Percentiles rank a stretch among this genome's conserved stretches.
Conservation (phyloP, 441 rosid species). For the Hura crepitans region DNA sequence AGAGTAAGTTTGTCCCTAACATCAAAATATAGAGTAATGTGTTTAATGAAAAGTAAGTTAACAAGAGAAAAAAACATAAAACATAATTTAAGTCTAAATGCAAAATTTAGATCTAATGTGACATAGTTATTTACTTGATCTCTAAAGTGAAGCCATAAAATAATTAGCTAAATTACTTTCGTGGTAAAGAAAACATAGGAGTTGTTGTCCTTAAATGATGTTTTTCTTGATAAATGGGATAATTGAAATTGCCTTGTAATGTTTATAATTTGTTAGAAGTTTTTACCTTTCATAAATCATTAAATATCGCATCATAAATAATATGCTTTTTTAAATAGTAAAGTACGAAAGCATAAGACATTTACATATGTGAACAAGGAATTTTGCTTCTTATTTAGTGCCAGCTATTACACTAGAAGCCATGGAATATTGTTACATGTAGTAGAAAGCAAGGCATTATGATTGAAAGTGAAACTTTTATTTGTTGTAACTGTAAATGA, state of each 20-base stretch:
- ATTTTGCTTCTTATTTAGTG: slow-evolving; percentile 63
- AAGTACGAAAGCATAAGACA: not conserved
- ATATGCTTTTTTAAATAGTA: slow-evolving; percentile 4
- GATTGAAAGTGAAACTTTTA: slow-evolving; percentile 20
- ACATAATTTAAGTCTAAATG: not conserved
- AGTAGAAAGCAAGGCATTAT: slow-evolving; percentile 71
- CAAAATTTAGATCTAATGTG: not conserved
- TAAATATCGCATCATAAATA: not conserved
- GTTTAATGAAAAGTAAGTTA: too few species aligned
- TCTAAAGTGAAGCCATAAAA: slow-evolving; percentile 3
- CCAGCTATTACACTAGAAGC: slow-evolving; percentile 95
- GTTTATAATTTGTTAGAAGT: not conserved
- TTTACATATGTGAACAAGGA: slow-evolving; percentile 39
- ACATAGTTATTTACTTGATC: not conserved
- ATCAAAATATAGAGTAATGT: too few species aligned
- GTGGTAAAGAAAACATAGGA: not conserved
- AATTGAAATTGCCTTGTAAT: not conserved
- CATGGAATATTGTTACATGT: slow-evolving; percentile 89
- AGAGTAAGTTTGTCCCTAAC: too few species aligned
- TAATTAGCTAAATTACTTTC: not conserved
- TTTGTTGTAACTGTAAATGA: slow-evolving; percentile 2
- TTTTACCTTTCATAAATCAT: not conserved
- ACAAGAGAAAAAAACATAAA: too few species aligned
- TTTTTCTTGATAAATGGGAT: not conserved
- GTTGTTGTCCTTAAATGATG: not conserved